Conservation (phyloP, 371 early-diverging fungal species). For the Mortierella sp. region DNA sequence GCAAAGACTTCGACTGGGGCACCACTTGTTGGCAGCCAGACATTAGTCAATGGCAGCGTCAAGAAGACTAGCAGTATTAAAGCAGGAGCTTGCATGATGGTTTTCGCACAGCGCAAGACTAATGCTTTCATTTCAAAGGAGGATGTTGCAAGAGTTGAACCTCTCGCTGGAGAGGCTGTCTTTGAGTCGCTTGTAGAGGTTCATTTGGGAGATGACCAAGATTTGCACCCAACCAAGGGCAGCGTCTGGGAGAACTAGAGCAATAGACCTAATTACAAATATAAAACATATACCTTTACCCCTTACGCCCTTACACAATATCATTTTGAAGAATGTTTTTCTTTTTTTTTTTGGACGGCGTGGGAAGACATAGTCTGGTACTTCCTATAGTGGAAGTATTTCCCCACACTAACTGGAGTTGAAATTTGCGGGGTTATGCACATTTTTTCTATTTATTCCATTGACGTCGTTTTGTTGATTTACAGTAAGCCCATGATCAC, state of each 20-base stretch:
- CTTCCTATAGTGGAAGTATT: too few relatives aligned
- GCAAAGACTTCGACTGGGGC: conserved; percentile 66
- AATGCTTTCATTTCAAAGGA: conserved; percentile 82
- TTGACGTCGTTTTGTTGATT: too few relatives aligned
- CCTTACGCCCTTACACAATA: background rate
- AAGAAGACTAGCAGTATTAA: conserved; percentile 64
- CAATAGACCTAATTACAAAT: background rate
- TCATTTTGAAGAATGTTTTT: too few relatives aligned
- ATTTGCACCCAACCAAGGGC: conserved; percentile 64
- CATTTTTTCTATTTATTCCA: too few relatives aligned
- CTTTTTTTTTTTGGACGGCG: too few relatives aligned
- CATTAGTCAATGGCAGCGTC: background rate
- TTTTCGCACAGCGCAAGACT: conserved; percentile 84
- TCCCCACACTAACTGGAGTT: too few relatives aligned
- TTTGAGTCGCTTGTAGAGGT: conserved; percentile 78
- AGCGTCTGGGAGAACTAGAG: conserved; percentile 69
- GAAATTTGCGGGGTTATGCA: too few relatives aligned
- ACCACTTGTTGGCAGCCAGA: conserved; percentile 14
- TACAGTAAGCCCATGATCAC: too few relatives aligned
- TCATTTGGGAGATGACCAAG: conserved; percentile 59
- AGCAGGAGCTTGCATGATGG: conserved; percentile 88
- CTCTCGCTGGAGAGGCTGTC: conserved; percentile 75
- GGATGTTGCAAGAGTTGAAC: conserved; percentile 70
- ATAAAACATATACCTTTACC: background rate
- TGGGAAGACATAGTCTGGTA: too few relatives aligned